These are phyloP conservation scores for Cercospora sojina DNA, from an alignment of 2,329 filamentous ascomycete species.

Conservation along the genomic window DNA sequence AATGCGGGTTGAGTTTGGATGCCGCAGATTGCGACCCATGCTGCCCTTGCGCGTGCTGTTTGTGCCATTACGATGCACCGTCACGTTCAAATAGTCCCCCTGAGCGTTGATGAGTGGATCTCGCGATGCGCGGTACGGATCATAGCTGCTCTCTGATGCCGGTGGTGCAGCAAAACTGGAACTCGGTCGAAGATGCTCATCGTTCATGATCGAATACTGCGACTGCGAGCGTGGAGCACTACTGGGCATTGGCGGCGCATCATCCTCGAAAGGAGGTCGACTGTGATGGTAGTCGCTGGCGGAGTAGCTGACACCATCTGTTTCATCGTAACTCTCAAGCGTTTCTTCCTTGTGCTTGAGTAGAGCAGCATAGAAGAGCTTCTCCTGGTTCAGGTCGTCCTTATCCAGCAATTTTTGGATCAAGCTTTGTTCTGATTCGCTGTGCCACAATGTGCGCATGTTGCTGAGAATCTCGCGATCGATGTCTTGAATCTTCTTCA, in stretches of 20 bases:
- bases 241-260: conserved; percentile 40
- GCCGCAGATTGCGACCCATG: conserved; percentile 42
- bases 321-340: conserved; percentile 77
- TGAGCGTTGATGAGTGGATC: conserved; percentile 50
- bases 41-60: conserved; percentile 41
- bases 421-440: conserved; percentile 70
- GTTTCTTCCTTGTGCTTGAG: conserved; percentile 79
- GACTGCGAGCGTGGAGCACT: conserved; percentile 51
- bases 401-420: conserved; percentile 61
- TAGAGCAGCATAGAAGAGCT: conserved; percentile 86
- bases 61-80: conserved; percentile 58
- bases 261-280: conserved; percentile 36
- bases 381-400: conserved; percentile 72
- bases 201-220: conserved; percentile 57
- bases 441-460: conserved; percentile 88
- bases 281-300: conserved; percentile 89
- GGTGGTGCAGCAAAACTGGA: conserved; percentile 53
- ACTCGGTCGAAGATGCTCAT: conserved; percentile 51
- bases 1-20: conserved; percentile 45
- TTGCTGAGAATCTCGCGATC: conserved; percentile 81
- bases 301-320: conserved; percentile 69
- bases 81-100: conserved; percentile 64
- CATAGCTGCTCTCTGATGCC: conserved; percentile 66
- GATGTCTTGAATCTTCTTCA: conserved; percentile 64
- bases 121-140: conserved; percentile 75